These are phyloP conservation scores for Penicillium occitanis DNA, from an alignment of 2,329 filamentous ascomycete genomes.

Conservation along the genomic window DNA sequence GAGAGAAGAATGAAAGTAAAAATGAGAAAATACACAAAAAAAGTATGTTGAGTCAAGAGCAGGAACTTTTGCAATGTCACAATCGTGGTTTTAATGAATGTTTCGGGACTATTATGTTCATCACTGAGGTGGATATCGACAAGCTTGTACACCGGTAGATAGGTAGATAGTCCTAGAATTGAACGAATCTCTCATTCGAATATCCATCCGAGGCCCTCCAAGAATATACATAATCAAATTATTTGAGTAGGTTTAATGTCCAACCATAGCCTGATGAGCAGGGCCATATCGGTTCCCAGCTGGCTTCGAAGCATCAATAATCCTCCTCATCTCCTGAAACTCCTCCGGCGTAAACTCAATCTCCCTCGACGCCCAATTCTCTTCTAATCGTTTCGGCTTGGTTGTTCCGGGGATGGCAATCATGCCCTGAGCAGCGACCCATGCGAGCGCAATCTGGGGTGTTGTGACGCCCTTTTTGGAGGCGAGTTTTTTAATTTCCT, in stretches of 20 bases:
- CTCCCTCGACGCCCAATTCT: constrained; percentile 43
- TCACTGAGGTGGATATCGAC: constrained; percentile 3
- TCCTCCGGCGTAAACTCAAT: constrained; percentile 42
- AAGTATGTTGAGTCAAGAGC: constrained; percentile 2
- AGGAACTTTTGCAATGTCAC: neutral
- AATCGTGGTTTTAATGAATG: neutral
- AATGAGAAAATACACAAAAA: neutral
- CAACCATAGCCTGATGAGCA: constrained; percentile 8
- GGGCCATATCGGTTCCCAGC: constrained; percentile 37
- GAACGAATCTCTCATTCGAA: neutral
- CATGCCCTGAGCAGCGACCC: constrained; percentile 44
- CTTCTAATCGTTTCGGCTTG: constrained; percentile 40
- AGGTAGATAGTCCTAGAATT: neutral
- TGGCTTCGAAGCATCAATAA: constrained; percentile 42
- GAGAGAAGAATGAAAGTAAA: neutral
- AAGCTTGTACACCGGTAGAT: neutral
- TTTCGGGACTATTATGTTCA: neutral
- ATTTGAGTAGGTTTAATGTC: neutral
- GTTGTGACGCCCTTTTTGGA: constrained; percentile 35
- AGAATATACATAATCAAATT: neutral
- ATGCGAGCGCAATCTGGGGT: constrained; percentile 42
- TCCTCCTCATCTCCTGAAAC: constrained; percentile 39
- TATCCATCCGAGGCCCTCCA: neutral
- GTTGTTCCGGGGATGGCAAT: constrained; percentile 52
- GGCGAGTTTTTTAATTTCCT: constrained; percentile 44